Evolutionary conservation across 805 yeast species (phyloP).

Genomic region (Wilhelminamyces savonicus): DNA sequence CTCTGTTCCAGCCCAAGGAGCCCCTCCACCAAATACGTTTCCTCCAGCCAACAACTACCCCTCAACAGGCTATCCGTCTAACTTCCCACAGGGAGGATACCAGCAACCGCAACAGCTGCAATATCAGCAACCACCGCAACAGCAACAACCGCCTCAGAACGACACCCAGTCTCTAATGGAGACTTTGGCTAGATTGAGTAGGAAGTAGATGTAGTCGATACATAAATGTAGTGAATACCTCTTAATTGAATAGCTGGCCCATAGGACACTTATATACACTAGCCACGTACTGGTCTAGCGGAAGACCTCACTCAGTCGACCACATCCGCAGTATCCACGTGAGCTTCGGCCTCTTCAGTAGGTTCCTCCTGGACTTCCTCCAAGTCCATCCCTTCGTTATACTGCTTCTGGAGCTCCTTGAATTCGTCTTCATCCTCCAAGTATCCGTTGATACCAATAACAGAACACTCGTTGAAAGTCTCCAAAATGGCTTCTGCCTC

Average conservation of each 20-base stretch:
- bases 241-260: no score
- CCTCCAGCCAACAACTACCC: conserved; percentile 1
- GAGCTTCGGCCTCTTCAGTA: conserved; percentile 5
- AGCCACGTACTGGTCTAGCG: no score
- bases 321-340: conserved; percentile 11
- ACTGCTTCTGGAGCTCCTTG: conserved; percentile 45
- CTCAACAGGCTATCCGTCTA: conserved; percentile 3
- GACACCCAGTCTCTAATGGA: conserved; percentile 16
- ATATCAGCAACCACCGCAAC: conserved; percentile 3
- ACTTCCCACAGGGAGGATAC: conserved; percentile 4
- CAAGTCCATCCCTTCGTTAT: conserved; percentile 20
- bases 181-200: conserved; percentile 29
- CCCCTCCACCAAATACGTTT: conserved; percentile 1
- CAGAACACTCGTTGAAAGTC: conserved; percentile 71
- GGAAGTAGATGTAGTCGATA: conserved; percentile 11
- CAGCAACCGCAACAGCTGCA: conserved; percentile 4
- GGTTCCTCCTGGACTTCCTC: conserved; percentile 5
- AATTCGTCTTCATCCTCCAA: conserved; percentile 71
- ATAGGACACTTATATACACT: no score
- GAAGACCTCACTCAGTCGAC: conserved; percentile 11
- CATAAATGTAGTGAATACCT: no score
- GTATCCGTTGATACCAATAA: conserved; percentile 73
- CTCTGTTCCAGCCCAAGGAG: neutral
- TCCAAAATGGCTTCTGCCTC: conserved; percentile 79
- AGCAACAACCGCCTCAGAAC: conserved; percentile 4